These are phyloP conservation scores for Fusarium sp. DNA, from an alignment of 2,329 filamentous ascomycete species.

Conservation along the genomic window DNA sequence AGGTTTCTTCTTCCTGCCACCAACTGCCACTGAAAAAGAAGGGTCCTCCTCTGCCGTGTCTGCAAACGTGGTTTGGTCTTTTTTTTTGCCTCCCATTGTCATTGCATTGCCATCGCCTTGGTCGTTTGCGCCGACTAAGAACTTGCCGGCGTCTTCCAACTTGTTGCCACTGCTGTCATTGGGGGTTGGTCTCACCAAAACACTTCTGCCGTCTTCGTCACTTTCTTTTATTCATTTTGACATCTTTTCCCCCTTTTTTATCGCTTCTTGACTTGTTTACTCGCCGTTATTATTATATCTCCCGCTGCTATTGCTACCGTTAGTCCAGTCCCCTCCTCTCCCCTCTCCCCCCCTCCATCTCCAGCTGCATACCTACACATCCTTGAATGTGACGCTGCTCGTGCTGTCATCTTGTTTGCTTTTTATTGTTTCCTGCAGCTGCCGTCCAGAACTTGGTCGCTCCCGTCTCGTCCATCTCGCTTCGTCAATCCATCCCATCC, in stretches of 20 bases:
- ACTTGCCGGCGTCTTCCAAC: conserved; percentile 1
- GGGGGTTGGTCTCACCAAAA: conserved; percentile 31
- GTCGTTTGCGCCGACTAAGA: conserved; percentile 34
- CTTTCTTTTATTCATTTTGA: conserved; percentile 26
- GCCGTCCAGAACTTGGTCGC: conserved; percentile 3
- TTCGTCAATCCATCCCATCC: not conserved
- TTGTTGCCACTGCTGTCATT: conserved; percentile 25
- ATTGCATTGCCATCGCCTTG: conserved; percentile 16
- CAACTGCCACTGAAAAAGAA: conserved; percentile 20
- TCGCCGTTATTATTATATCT: not conserved
- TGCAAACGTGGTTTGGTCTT: conserved; percentile 24
- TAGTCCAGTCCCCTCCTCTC: not conserved
- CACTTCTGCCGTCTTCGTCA: conserved; percentile 23
- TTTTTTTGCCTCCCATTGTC: conserved; percentile 24
- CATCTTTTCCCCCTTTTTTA: conserved; percentile 14
- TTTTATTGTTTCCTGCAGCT: conserved; percentile 14
- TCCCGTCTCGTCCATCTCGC: conserved; percentile 6
- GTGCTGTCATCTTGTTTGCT: conserved; percentile 17
- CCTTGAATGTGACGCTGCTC: conserved; percentile 30
- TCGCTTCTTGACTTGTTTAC: not conserved
- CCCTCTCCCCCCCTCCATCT: conserved; percentile 6
- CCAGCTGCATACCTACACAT: not conserved
- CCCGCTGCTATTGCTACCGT: not conserved
- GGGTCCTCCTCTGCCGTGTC: conserved; percentile 12
- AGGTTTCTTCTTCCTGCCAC: conserved; percentile 34